Evolutionary conservation across 1,284 basidiomycete genomes (phyloP).

Genomic region (Ganoderma leucocontextum): DNA sequence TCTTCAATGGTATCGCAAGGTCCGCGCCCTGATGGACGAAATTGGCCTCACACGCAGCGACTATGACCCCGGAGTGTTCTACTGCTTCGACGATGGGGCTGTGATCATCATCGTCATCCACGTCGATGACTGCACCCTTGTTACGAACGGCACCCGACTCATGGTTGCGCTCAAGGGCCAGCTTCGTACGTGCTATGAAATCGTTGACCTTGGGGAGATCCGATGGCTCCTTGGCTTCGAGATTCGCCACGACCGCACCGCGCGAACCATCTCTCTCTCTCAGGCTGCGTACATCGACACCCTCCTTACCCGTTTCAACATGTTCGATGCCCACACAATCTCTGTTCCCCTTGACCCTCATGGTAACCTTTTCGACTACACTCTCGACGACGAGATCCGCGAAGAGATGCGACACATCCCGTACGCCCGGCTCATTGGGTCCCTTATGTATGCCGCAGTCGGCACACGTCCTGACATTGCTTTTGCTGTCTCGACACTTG

Average conservation of each 20-base stretch:
- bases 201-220: slow-evolving; percentile 18
- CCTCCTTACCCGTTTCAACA: slow-evolving; percentile 42
- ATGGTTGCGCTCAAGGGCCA: no score
- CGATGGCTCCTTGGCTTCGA: slow-evolving; percentile 19
- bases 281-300: slow-evolving; percentile 49
- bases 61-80: slow-evolving; percentile 28
- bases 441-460: slow-evolving; percentile 43
- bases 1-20: slow-evolving; percentile 20
- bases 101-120: background rate
- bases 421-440: slow-evolving; percentile 40
- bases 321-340: background rate
- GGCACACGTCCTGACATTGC: slow-evolving; percentile 28
- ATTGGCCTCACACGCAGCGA: slow-evolving; percentile 25
- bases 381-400: slow-evolving; percentile 11
- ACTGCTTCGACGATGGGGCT: no score
- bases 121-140: no score
- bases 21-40: slow-evolving; percentile 15
- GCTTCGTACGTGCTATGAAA: slow-evolving; percentile 25
- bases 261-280: slow-evolving; percentile 42
- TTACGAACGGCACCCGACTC: no score
- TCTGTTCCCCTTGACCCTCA: background rate
- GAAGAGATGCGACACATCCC: slow-evolving; percentile 15
- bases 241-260: slow-evolving; percentile 17
- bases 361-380: background rate
- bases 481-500: slow-evolving; percentile 9